Evolutionary conservation across 768 basidiomycete species (phyloP), one percentile per base, ranked within the genome.

Genomic region (Hydnomerulius pinastri): DNA sequence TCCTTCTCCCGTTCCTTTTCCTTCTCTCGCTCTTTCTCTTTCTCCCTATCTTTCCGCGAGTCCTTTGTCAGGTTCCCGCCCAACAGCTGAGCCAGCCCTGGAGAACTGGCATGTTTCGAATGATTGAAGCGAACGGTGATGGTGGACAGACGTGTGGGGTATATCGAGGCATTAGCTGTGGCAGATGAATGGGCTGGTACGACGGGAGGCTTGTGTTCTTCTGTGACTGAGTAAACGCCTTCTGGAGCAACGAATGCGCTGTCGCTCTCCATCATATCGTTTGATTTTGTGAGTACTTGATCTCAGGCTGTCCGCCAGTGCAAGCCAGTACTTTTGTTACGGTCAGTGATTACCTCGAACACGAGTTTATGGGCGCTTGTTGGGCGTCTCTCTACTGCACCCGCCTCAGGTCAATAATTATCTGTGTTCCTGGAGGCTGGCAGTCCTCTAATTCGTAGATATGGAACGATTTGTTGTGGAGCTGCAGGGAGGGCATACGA

Each of bases 221-320:
- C 91, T 15, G 86, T 90, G 65, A 91, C 80, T 21, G 89, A 86
- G 74, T 93, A 93, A 36, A 92, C 89, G 58, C 91, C 91, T 69
- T 93, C 91, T 45, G 91, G 91, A 28, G 91, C 90, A 38, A 92
- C 86, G 69, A 93, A 92, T 23, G 89, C 87, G 52, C 81, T 79
- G 46, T 90, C 89, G 77, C 79, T 88, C 76, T 92, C 89, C 86
- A 90, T 90, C 57, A 28, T 27, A 27, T 32, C 12, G 15, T 43
- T 24, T 41, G 44, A 25, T 28, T 37, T 46, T n/a, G 60, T 44
- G 39, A 28, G 15, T 17, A 17, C 20, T 45, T 13, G n/a, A n/a
- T n/a, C n/a, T n/a, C n/a, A n/a, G n/a, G n/a, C n/a, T n/a, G 17
- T 41, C 48, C 41, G 40, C 1, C 6, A 27, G 4, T 20, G 27